Evolutionary conservation across 345 rosid genomes (phyloP).

Genomic region (Cardiospermum halicacabum): DNA sequence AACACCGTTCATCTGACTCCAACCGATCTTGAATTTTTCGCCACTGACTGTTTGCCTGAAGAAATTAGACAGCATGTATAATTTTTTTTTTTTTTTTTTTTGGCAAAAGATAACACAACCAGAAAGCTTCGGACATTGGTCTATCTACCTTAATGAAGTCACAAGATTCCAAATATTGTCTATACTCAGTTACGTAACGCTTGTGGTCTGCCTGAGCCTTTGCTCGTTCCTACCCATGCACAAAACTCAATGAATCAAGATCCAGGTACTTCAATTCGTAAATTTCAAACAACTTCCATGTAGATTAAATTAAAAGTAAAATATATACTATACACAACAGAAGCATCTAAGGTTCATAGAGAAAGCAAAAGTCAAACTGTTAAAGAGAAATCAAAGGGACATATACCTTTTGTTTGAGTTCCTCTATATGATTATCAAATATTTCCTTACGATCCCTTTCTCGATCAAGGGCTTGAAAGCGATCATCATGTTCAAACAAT

Average conservation of each 20-base stretch:
- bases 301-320: neutral
- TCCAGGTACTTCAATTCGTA: neutral
- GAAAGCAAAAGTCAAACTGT: conserved; percentile 3
- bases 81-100: no score
- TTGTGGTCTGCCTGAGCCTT: conserved; percentile 76
- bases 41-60: conserved; percentile 91
- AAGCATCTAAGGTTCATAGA: conserved; percentile 1
- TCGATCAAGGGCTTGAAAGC: conserved; percentile 80
- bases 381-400: conserved; percentile 4
- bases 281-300: neutral
- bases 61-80: conserved; percentile 13
- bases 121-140: conserved; percentile 4
- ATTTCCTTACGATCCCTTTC: conserved; percentile 88
- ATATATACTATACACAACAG: neutral
- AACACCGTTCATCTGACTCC: conserved; percentile 91
- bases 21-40: conserved; percentile 91
- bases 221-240: conserved; percentile 55
- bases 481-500: conserved; percentile 77
- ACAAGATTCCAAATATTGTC: conserved; percentile 77
- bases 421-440: conserved; percentile 65
- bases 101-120: conserved; percentile 10
- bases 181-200: conserved; percentile 61
- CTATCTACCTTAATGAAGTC: conserved; percentile 77
- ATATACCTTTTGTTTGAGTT: conserved; percentile 67
- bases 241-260: conserved; percentile 17